Conservation (phyloP, 345 rosid species). For the Eucalyptus victrix region DNA sequence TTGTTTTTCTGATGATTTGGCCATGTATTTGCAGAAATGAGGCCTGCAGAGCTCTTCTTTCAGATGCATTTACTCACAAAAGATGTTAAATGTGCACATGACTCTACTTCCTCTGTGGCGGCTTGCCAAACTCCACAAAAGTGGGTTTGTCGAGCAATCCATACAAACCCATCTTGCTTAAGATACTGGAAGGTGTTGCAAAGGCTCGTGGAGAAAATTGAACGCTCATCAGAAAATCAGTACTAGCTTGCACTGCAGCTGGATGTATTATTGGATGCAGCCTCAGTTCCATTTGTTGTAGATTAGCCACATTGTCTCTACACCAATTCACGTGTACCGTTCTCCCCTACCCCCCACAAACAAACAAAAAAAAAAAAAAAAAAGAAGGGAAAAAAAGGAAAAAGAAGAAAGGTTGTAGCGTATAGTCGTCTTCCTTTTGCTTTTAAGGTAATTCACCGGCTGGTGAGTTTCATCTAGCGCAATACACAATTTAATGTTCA, state of each 20-base stretch:
- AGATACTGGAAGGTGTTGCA: slow-evolving; percentile 75
- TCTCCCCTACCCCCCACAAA: fast-evolving
- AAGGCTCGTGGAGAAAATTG: slow-evolving; percentile 23
- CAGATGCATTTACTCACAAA: slow-evolving; percentile 90
- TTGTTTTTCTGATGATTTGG: not conserved
- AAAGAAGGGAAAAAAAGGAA: not conserved
- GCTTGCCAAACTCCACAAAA: slow-evolving; percentile 51
- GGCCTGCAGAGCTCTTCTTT: slow-evolving; percentile 80
- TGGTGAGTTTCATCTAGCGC: not conserved
- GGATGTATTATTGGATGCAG: not conserved
- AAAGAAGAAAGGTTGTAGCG: not conserved
- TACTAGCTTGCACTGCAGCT: not conserved
- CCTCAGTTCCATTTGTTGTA: not conserved
- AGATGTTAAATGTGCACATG: slow-evolving; percentile 13
- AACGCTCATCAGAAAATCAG: not conserved
- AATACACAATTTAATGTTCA: not conserved
- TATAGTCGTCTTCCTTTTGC: not conserved
- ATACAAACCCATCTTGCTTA: slow-evolving; percentile 59
- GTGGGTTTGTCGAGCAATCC: slow-evolving; percentile 89
- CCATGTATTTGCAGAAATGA: slow-evolving; percentile 42
- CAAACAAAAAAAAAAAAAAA: not conserved
- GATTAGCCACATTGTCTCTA: not conserved
- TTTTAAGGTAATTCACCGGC: not conserved
- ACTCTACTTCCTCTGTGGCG: slow-evolving; percentile 28
- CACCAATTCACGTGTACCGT: not conserved